phyloP scores from a whole-genome alignment of 2,329 filamentous ascomycete species.

The Monosporascus sp. region DNA sequence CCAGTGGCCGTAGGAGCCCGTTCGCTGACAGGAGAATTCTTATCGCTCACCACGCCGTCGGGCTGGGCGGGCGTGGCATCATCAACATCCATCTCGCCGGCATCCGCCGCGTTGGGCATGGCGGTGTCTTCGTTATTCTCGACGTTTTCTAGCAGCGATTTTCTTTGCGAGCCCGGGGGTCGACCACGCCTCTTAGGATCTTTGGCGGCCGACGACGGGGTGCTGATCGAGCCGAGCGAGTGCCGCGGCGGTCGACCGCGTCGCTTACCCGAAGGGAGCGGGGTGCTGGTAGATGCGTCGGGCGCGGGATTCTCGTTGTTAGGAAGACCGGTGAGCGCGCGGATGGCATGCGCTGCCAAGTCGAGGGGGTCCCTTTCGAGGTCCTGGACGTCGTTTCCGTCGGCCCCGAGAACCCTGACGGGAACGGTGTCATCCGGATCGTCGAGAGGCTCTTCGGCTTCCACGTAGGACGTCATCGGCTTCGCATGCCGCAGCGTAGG shows the following conservation, averaged over 20 bases:
- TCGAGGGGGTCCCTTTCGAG: constrained; percentile 31
- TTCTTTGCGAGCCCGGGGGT: constrained; percentile 18
- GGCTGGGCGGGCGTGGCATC: background rate
- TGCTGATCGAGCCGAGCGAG: background rate
- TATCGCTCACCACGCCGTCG: background rate
- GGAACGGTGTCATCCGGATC: constrained; percentile 38
- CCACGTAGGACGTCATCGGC: constrained; percentile 46
- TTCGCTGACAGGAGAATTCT: constrained; percentile 18
- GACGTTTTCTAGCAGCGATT: constrained; percentile 21
- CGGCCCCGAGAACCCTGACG: constrained; percentile 12
- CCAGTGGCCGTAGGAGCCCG: constrained; percentile 32
- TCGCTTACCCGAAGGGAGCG: constrained; percentile 19
- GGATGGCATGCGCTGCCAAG: constrained; percentile 34
- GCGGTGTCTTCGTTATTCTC: constrained; percentile 19
- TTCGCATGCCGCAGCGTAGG: constrained; percentile 49
- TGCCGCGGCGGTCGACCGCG: constrained; percentile 24
- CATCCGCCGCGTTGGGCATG: constrained; percentile 19
- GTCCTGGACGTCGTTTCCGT: constrained; percentile 3
- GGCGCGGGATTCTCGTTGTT: background rate
- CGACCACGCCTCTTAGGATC: constrained; percentile 24
- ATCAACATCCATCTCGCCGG: constrained; percentile 10
- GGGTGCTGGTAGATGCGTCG: constrained; percentile 8
- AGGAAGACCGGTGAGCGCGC: constrained; percentile 21
- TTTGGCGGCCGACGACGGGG: background rate
- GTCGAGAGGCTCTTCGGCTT: constrained; percentile 41